Percentiles rank a stretch among this genome's conserved stretches.
Evolutionary conservation across 2,329 filamentous ascomycete genomes (phyloP).

Genomic region (Laburnicola sp.): DNA sequence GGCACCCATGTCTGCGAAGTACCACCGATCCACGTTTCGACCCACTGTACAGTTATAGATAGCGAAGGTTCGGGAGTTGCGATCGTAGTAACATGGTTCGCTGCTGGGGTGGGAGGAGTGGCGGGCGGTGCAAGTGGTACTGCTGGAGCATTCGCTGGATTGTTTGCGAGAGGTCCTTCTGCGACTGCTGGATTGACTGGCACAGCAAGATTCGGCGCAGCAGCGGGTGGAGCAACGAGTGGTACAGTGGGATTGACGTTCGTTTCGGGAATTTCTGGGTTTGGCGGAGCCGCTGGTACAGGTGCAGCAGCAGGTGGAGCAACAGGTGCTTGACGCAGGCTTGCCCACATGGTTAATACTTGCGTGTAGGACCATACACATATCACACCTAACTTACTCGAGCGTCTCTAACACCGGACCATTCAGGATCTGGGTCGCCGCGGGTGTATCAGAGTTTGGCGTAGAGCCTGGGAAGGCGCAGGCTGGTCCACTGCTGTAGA

Average conservation of each 20-base stretch:
- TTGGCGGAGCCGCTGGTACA: background rate
- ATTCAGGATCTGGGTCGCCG: background rate
- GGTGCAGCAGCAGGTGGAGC: background rate
- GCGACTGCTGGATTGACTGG: conserved; percentile 2
- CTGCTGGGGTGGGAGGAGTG: background rate
- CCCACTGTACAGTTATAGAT: conserved; percentile 39
- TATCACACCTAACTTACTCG: conserved; percentile 7
- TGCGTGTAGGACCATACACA: background rate
- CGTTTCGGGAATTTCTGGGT: background rate
- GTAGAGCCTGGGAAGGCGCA: background rate
- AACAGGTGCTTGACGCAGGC: conserved; percentile 3
- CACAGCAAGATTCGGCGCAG: conserved; percentile 1
- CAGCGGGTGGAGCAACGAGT: background rate
- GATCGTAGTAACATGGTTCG: background rate
- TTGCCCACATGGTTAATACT: background rate
- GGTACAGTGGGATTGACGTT: background rate
- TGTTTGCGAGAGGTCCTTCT: background rate
- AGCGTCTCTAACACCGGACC: background rate
- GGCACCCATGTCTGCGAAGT: conserved; percentile 39
- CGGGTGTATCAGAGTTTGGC: background rate
- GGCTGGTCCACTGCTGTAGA: background rate
- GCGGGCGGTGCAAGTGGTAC: background rate
- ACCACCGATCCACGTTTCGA: conserved; percentile 34
- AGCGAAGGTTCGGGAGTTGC: conserved; percentile 2
- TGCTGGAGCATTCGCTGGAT: background rate